These are phyloP conservation scores for Suhomyces prunicola DNA, from an alignment of 805 yeast species.

Conservation along the genomic window DNA sequence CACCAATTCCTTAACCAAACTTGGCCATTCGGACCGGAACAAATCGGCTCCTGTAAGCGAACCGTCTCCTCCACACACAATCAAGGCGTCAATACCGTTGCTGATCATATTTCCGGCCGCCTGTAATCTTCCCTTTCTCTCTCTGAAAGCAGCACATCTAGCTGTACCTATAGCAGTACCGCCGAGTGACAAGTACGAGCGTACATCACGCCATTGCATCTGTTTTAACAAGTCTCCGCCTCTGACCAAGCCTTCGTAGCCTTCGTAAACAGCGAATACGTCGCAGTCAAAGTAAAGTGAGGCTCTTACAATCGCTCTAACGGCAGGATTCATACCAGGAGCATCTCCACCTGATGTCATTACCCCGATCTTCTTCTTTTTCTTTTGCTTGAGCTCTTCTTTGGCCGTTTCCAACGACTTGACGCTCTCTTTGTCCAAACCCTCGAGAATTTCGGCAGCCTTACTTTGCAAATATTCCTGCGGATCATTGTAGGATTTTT, in stretches of 20 bases:
- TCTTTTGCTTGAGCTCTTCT: slow-evolving; percentile 1
- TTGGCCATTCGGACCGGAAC: slow-evolving; percentile 76
- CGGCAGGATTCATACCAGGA: slow-evolving; percentile 79
- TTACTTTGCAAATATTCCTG: slow-evolving; percentile 26
- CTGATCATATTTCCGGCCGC: slow-evolving; percentile 65
- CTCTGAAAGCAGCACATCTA: slow-evolving; percentile 63
- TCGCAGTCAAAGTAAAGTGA: slow-evolving; percentile 64
- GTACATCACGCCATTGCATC: slow-evolving; percentile 71
- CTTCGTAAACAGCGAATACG: slow-evolving; percentile 68
- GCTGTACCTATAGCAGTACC: slow-evolving; percentile 83
- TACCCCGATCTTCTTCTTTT: slow-evolving; percentile 57
- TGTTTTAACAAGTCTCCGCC: slow-evolving; percentile 57
- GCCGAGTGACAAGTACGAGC: slow-evolving; percentile 67
- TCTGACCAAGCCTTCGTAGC: slow-evolving; percentile 67
- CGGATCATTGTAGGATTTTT: slow-evolving; percentile 17
- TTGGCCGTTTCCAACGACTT: background rate
- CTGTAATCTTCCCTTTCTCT: slow-evolving; percentile 59
- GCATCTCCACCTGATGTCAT: slow-evolving; percentile 85
- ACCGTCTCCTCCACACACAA: slow-evolving; percentile 85
- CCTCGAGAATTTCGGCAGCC: slow-evolving; percentile 21
- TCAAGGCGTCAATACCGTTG: slow-evolving; percentile 72
- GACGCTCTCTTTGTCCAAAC: slow-evolving; percentile 4
- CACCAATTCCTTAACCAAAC: slow-evolving; percentile 57
- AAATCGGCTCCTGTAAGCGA: slow-evolving; percentile 80
- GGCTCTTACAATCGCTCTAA: slow-evolving; percentile 68